These are phyloP conservation scores for Sinapis alba DNA, from an alignment of 441 rosid species.

Conservation along the genomic window DNA sequence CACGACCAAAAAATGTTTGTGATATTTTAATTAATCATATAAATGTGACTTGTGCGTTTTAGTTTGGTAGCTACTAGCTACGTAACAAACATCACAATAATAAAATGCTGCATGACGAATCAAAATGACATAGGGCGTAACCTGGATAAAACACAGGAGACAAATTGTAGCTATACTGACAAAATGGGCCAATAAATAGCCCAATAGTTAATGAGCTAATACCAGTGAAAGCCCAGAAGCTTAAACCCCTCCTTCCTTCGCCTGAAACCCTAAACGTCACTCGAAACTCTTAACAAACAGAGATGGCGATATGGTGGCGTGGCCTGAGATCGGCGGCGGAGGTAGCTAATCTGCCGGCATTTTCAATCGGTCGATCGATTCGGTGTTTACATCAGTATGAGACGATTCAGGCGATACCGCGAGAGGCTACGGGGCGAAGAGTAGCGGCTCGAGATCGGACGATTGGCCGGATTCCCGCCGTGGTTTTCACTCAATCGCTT, in stretches of 20 bases:
- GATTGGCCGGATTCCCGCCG: conserved; percentile 90
- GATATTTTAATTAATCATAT: conserved; percentile 3
- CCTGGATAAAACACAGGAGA: neutral
- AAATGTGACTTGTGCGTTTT: conserved; percentile 10
- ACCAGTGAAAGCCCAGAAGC: conserved; percentile 30
- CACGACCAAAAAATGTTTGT: conserved; percentile 5
- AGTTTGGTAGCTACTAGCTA: neutral
- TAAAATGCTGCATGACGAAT: neutral
- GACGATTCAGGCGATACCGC: conserved; percentile 86
- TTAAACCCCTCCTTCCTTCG: conserved; percentile 37
- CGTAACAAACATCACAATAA: neutral
- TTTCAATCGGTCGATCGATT: conserved; percentile 20
- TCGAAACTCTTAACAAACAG: conserved; percentile 9
- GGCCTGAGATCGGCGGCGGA: conserved; percentile 46
- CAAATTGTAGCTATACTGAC: neutral
- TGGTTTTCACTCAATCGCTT: conserved; percentile 67
- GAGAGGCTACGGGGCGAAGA: conserved; percentile 70
- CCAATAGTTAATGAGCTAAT: neutral
- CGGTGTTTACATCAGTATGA: conserved; percentile 49
- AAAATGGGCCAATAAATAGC: neutral
- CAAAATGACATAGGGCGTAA: neutral
- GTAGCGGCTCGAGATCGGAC: conserved; percentile 68
- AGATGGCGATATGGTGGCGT: conserved; percentile 59
- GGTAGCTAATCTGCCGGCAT: conserved; percentile 39
- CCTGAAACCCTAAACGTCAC: conserved; percentile 37